Percentiles rank a stretch among this genome's conserved stretches.
These are phyloP conservation scores for Amanita brunnescens DNA, from an alignment of 768 basidiomycete genomes.

Conservation along the genomic window DNA sequence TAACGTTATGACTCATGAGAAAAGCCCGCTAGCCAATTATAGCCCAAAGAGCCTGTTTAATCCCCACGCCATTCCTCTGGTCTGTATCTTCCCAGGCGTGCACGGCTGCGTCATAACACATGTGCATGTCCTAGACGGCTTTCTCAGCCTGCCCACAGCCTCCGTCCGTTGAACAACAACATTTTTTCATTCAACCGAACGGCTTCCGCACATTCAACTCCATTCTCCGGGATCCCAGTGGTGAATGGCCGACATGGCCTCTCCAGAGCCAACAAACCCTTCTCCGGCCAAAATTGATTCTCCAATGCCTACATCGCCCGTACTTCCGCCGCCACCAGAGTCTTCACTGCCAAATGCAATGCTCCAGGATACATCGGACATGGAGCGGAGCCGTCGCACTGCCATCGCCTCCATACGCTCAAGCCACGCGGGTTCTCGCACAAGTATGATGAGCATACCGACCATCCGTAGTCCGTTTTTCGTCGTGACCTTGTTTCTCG, in stretches of 20 bases:
- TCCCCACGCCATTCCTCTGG: neutral
- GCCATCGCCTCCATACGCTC: neutral
- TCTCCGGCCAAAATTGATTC: neutral
- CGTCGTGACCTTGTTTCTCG: slow-evolving; percentile 1
- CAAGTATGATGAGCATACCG: neutral
- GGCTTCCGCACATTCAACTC: neutral
- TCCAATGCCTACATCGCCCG: neutral
- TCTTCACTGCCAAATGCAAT: neutral
- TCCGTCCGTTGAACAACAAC: neutral
- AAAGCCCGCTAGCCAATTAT: neutral
- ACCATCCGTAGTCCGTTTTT: slow-evolving; percentile 4
- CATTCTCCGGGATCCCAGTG: neutral
- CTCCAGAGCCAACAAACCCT: neutral
- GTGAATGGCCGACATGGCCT: neutral
- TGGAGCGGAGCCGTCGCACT: neutral
- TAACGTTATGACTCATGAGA: too few relatives aligned
- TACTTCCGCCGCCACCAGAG: neutral
- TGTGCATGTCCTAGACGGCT: neutral
- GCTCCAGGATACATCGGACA: neutral
- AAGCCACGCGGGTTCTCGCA: neutral
- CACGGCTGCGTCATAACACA: neutral
- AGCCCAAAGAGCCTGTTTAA: neutral
- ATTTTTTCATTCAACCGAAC: neutral
- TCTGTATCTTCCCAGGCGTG: neutral
- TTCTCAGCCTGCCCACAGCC: neutral